Base-by-base conservation (phyloP, 768 basidiomycete species). In the Suillus alpinus region DNA sequence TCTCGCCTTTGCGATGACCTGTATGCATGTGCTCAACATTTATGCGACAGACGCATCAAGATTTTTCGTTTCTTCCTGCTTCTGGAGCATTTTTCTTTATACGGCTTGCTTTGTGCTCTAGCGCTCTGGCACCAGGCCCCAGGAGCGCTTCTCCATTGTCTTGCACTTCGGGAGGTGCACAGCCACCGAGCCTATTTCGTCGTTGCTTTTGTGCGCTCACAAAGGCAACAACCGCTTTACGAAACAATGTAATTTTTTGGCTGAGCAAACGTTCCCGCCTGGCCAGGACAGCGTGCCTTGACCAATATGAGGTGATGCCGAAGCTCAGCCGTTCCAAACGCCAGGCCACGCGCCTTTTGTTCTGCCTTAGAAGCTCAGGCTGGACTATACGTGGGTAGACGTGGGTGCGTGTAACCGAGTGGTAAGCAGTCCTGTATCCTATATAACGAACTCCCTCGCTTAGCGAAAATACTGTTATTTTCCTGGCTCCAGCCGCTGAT, bases 111-210 rank as follows among this genome's bases (percentile, higher is more conserved):
- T 50, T 50, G 31, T 31, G 32, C 29, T 32, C 29, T 56, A 50
- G 41, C 20, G 56, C 32, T 46, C 29, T 57, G 26, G 56, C 20
- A 18, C 29, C 56, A 71, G 66, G 63, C 59, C 61, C 51, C 59
- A 55, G 31, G n/a, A 57, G 60, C 57, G 56, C 18, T 31, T 67
- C 63, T 69, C 67, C 72, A 75, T 75, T 75, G 73, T 73, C 34
- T 62, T 65, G 65, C 49, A 56, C 16, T 56, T 49, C 13, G 9
- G 23, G 47, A 52, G 26, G 26, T 46, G 57, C 51, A 52, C 41
- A 59, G 56, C 61, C 72, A 61, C 56, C 8, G 32, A 50, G 29
- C 58, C 53, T 32, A 10, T 39, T 13, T 55, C n/a, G 41, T 34
- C 41, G 47, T 59, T 62, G 59, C 63, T 51, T 69, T 75, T 73